A percentile compares a stretch with the other conserved stretches of the same genome.
These are phyloP conservation scores for bread wheat (Triticum aestivum) DNA, from an alignment of 176 grass and related monocot genomes.

Conservation along the genomic window IWGSC_CS_RefSeq_v2.1 NC_057806.1:707543593-707544092, in stretches of 20 bases:
- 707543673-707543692: neutral
- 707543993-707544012: neutral
- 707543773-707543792: neutral
- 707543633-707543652: neutral
- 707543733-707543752: constrained; percentile 31
- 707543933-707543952: too few relatives aligned
- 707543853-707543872: neutral
- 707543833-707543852: neutral
- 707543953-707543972: too few relatives aligned
- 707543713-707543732: constrained; percentile 3
- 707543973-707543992: neutral
- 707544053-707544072: rapidly evolving
- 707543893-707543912: neutral
- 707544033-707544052: too few relatives aligned
- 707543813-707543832: neutral
- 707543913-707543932: neutral
- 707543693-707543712: constrained; percentile 36
- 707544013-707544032: too few relatives aligned
- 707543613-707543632: neutral
- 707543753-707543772: neutral
- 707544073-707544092: too few relatives aligned
- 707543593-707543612: neutral
- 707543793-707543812: neutral
- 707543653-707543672: neutral
- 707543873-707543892: neutral